A percentile compares a stretch with the other conserved stretches of the same genome.
Evolutionary conservation across 768 basidiomycete species (phyloP).

Genomic region (Chalciporus chontae): DNA sequence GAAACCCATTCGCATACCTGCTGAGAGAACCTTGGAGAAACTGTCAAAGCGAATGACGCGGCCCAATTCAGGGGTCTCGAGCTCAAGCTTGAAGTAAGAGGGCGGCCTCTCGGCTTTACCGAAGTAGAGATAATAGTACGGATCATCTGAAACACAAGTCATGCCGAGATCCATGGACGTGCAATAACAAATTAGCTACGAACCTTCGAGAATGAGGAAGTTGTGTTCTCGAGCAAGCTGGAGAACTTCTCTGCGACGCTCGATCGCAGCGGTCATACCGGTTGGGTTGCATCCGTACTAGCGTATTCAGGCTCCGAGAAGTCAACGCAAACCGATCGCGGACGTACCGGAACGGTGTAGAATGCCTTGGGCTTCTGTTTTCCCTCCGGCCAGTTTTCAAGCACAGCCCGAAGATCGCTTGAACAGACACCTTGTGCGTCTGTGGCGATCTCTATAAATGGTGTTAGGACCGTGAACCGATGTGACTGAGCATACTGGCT

Average conservation of each 20-base stretch:
- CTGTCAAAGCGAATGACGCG: constrained; percentile 88
- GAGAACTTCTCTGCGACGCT: constrained; percentile 70
- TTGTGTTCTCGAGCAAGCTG: constrained; percentile 67
- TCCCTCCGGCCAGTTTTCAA: constrained; percentile 70
- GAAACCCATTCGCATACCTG: constrained; percentile 80
- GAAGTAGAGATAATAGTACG: constrained; percentile 77
- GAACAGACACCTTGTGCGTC: constrained; percentile 71
- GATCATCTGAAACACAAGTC: constrained; percentile 56
- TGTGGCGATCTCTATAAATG: constrained; percentile 65
- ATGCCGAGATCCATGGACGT: not conserved
- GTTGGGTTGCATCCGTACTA: constrained; percentile 87
- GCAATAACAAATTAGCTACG: not conserved
- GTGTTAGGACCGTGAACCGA: constrained; percentile 1
- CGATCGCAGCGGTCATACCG: constrained; percentile 69
- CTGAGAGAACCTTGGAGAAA: constrained; percentile 77
- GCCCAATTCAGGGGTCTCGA: constrained; percentile 60
- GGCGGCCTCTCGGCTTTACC: constrained; percentile 59
- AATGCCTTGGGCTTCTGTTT: constrained; percentile 74
- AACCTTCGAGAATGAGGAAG: constrained; percentile 84
- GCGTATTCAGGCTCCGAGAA: not conserved
- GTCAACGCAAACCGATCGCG: constrained; percentile 6
- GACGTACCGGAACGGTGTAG: constrained; percentile 73
- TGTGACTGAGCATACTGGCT: constrained; percentile 12
- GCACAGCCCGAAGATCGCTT: constrained; percentile 52
- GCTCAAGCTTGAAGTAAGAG: constrained; percentile 82